Evolutionary conservation across 2,329 filamentous ascomycete species (phyloP), one percentile per base, ranked within the genome.

Genomic region (Coniochaeta sp.): DNA sequence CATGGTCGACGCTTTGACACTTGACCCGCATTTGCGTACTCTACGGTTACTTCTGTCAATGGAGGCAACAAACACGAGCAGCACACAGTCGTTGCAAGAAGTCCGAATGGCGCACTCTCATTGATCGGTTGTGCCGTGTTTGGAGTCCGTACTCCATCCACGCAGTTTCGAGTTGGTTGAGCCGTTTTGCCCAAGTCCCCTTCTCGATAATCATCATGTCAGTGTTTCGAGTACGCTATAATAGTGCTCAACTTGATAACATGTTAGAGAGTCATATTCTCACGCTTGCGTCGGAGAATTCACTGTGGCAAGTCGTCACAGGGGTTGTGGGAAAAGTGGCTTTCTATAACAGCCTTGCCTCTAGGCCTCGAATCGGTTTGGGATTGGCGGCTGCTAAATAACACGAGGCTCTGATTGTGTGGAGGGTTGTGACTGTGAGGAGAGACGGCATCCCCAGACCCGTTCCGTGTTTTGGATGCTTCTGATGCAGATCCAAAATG

Each of bases 311-410:
- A 55, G n/a, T 56, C 54, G 54, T 17, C 54, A 31, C 26, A 36
- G 31, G 54, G 26, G 31, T 38, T 28, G 50, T 2, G 31, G 22
- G 16, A 28, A 24, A 9, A 52, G 31, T 24, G 24, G 47, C 1
- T 12, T 31, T 26, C 43, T 47, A 52, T 52, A 52, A 31, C 47
- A 52, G 47, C 47, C 47, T 57, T 58, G 58, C 43, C 34, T 58
- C 60, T 47, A 60, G 50, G n/a, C 36, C 47, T 59, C 36, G 60
- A 22, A 57, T 59, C 54, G 57, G 65, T 68, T 64, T 65, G 57
- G 63, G 60, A 66, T 61, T 44, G 58, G 43, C 66, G 65, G 66
- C 66, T 67, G 66, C 61, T 67, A 67, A 67, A 66, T 62, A 55
- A 44, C 24, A 61, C 63, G 63, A 64, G 59, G 61, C 60, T 65